Percentiles rank a stretch among this genome's conserved stretches.
Evolutionary conservation across 768 basidiomycete species (phyloP).

Genomic region (Stropharia rugosoannulata): DNA sequence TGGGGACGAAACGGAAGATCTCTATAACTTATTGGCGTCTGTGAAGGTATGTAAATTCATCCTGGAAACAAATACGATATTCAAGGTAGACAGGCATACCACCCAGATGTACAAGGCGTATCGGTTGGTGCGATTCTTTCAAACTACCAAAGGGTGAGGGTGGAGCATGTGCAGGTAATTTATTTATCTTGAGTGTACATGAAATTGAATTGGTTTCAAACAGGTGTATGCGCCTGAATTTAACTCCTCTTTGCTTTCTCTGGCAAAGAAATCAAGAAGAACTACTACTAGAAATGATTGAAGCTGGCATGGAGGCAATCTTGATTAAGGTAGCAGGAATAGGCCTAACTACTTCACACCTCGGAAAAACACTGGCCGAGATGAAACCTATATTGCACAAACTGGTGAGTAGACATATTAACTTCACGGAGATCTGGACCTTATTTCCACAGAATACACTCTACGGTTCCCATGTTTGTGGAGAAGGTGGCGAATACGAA

Average conservation of each 20-base stretch:
- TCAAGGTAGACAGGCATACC: constrained; percentile 46
- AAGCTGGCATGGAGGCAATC: constrained; percentile 73
- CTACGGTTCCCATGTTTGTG: constrained; percentile 93
- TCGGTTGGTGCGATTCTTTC: constrained; percentile 97
- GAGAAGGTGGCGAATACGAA: constrained; percentile 99
- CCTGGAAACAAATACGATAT: neutral
- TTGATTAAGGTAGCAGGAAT: constrained; percentile 97
- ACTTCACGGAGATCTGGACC: neutral
- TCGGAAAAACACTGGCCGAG: constrained; percentile 71
- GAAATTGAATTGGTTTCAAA: neutral
- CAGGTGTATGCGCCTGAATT: constrained; percentile 77
- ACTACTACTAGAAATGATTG: constrained; percentile 85
- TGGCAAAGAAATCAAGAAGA: constrained; percentile 94
- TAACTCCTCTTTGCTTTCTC: constrained; percentile 83
- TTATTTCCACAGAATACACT: constrained; percentile 54
- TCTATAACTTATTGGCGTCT: constrained; percentile 64
- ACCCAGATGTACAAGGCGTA: constrained; percentile 83
- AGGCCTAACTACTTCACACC: constrained; percentile 74
- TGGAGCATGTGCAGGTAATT: constrained; percentile 88
- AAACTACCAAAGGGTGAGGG: constrained; percentile 94
- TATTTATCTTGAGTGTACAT: neutral
- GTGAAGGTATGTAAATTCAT: constrained; percentile 63
- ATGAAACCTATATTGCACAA: constrained; percentile 73
- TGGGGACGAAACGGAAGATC: constrained; percentile 97
- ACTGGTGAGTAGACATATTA: constrained; percentile 49